Base-by-base conservation (phyloP, 352 stramenopile genomes). In the Lagenidium giganteum region DNA sequence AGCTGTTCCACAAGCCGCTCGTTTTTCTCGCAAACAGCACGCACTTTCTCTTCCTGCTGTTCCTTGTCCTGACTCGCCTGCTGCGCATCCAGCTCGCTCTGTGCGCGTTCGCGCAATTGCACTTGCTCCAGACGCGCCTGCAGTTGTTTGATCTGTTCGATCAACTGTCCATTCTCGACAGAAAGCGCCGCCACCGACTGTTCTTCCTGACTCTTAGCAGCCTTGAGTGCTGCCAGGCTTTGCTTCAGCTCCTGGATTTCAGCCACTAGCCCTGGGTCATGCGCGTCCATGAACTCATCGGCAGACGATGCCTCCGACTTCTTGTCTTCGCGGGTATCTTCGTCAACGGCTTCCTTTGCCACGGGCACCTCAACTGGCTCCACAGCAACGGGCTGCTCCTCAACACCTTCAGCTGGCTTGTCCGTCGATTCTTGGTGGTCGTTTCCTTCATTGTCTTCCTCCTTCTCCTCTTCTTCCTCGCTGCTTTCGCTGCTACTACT, bases 211-310 rank as follows among this genome's bases (percentile, higher is more conserved):
- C n/a, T n/a, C n/a, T n/a, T n/a, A n/a, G n/a, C n/a, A n/a, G n/a
- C n/a, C n/a, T n/a, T n/a, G n/a, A n/a, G n/a, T n/a, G n/a, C n/a
- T n/a, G n/a, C n/a, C n/a, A n/a, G n/a, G n/a, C n/a, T n/a, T n/a
- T 61, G 51, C 42, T 74, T 74, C 27, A 74, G 62, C 20, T 62
- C 65, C 14, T 37, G 59, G 34, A 70, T 58, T 42, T 78, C 63
- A 5, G 48, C 57, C 20, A 70, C 42, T 9, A 77, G 21, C 11
- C 71, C 55, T 2, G 66, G 56, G 36, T 78, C 67, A 35, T 70
- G 55, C 2, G 63, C 63, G 31, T 78, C 67, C 30, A 55, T 17
- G 46, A 72, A 78, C 31, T 72, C 67, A 38, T 72, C 66, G 4
- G 33, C 62, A 38, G 55, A 71, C 32, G 65, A 72, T n/a, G 48